These are phyloP conservation scores for Colletotrichum viniferum DNA, from an alignment of 2,329 filamentous ascomycete species.

Conservation along the genomic window DNA sequence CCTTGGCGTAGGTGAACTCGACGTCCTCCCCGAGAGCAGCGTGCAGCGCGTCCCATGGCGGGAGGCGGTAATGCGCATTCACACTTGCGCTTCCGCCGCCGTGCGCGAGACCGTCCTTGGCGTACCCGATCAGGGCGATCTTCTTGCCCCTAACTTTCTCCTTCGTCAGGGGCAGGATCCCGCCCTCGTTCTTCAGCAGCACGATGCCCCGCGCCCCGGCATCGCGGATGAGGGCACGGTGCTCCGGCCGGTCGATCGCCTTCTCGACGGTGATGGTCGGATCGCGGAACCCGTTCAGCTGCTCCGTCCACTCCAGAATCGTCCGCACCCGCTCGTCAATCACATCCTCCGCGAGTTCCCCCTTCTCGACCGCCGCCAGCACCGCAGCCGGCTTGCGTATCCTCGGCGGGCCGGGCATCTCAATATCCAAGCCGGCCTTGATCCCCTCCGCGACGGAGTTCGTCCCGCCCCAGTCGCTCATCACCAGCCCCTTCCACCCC, in stretches of 20 bases:
- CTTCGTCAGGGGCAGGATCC: slow-evolving; percentile 60
- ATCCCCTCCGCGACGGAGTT: slow-evolving; percentile 74
- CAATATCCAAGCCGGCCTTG: slow-evolving; percentile 75
- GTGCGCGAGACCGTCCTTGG: slow-evolving; percentile 49
- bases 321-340: slow-evolving; percentile 34
- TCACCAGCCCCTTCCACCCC: slow-evolving; percentile 78
- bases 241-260: slow-evolving; percentile 51
- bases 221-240: slow-evolving; percentile 59
- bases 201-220: slow-evolving; percentile 65
- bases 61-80: slow-evolving; percentile 49
- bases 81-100: slow-evolving; percentile 32
- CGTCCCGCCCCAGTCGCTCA: slow-evolving; percentile 76
- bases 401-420: slow-evolving; percentile 56
- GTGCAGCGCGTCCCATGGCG: slow-evolving; percentile 61
- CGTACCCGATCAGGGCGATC: slow-evolving; percentile 13
- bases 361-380: slow-evolving; percentile 26
- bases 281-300: slow-evolving; percentile 35
- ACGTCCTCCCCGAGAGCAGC: slow-evolving; percentile 60
- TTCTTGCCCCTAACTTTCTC: slow-evolving; percentile 48
- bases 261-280: slow-evolving; percentile 37
- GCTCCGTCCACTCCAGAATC: slow-evolving; percentile 30
- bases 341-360: slow-evolving; percentile 23
- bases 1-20: slow-evolving; percentile 38
- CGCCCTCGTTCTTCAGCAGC: slow-evolving; percentile 71
- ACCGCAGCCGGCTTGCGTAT: slow-evolving; percentile 27